Percentiles rank a stretch among this genome's conserved stretches.
Conservation (phyloP, 495 filamentous ascomycete species). For the Podospora didyma region DNA sequence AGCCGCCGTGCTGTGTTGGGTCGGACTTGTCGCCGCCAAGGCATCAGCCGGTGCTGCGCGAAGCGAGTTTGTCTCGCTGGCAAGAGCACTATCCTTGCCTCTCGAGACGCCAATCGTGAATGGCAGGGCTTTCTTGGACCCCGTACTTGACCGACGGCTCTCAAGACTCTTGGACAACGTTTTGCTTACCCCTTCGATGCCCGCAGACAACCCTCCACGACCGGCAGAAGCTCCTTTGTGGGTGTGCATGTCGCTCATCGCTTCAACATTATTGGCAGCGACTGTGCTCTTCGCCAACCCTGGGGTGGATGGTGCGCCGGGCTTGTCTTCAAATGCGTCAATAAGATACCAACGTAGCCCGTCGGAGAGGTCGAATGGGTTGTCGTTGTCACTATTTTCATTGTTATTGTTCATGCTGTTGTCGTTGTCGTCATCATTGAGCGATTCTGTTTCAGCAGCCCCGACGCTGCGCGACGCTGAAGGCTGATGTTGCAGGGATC, state of each 20-base stretch:
- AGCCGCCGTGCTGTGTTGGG: slow-evolving; percentile 11
- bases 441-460: slow-evolving; percentile 34
- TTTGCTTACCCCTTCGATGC: slow-evolving; percentile 67
- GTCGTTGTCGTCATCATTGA: slow-evolving; percentile 72
- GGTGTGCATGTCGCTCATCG: slow-evolving; percentile 50
- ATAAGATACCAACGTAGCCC: slow-evolving; percentile 94
- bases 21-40: slow-evolving; percentile 34
- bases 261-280: slow-evolving; percentile 81
- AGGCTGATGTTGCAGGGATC: slow-evolving; percentile 43
- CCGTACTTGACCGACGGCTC: slow-evolving; percentile 80
- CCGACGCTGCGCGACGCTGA: slow-evolving; percentile 6
- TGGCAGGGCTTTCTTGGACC: slow-evolving; percentile 63
- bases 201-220: slow-evolving; percentile 34
- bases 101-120: slow-evolving; percentile 39
- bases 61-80: slow-evolving; percentile 49
- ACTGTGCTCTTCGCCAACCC: slow-evolving; percentile 87
- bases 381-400: slow-evolving; percentile 89
- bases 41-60: slow-evolving; percentile 35
- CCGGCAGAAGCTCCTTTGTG: slow-evolving; percentile 47
- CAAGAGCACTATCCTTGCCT: slow-evolving; percentile 38
- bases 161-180: slow-evolving; percentile 83
- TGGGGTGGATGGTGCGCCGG: slow-evolving; percentile 87
- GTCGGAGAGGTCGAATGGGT: slow-evolving; percentile 95
- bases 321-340: slow-evolving; percentile 89
- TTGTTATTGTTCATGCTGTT: too few relatives aligned